phyloP scores from a whole-genome alignment of 2,329 filamentous ascomycete genomes.

The Aureobasidium pullulans region DNA sequence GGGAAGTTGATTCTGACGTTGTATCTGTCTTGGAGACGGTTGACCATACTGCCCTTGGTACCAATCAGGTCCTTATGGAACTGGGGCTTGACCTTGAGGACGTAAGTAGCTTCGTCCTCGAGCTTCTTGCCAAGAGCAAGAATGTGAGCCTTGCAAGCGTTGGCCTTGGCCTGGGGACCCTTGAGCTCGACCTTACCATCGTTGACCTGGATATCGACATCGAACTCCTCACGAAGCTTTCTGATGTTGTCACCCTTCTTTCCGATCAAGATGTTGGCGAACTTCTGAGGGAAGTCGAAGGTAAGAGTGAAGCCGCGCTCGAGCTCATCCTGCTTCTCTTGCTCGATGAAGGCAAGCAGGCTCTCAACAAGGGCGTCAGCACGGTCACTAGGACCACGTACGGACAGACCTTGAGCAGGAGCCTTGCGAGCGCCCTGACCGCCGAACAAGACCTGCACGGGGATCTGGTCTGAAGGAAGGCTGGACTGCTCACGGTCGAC shows the following conservation, averaged over 20 bases:
- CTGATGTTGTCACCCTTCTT: slow-evolving; percentile 62
- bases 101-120: slow-evolving; percentile 83
- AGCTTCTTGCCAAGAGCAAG: slow-evolving; percentile 69
- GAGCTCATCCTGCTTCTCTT: slow-evolving; percentile 87
- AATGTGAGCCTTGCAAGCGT: slow-evolving; percentile 78
- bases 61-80: slow-evolving; percentile 94
- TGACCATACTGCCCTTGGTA: slow-evolving; percentile 77
- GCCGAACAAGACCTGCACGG: slow-evolving; percentile 49
- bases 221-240: slow-evolving; percentile 60
- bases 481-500: slow-evolving; percentile 49
- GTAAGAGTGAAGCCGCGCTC: slow-evolving; percentile 79
- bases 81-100: slow-evolving; percentile 84
- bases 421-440: slow-evolving; percentile 44
- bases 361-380: slow-evolving; percentile 67
- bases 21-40: slow-evolving; percentile 86
- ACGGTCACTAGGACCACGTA: slow-evolving; percentile 67
- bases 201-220: slow-evolving; percentile 77
- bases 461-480: slow-evolving; percentile 43
- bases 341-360: slow-evolving; percentile 70
- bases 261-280: slow-evolving; percentile 74
- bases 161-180: slow-evolving; percentile 90
- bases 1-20: slow-evolving; percentile 95
- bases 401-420: slow-evolving; percentile 48
- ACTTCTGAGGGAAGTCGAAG: slow-evolving; percentile 94
- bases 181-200: slow-evolving; percentile 94